A percentile compares a stretch with the other conserved stretches of the same genome.
Evolutionary conservation across 2,329 filamentous ascomycete species (phyloP).

Genomic region (Verticillium alfalfae): DNA sequence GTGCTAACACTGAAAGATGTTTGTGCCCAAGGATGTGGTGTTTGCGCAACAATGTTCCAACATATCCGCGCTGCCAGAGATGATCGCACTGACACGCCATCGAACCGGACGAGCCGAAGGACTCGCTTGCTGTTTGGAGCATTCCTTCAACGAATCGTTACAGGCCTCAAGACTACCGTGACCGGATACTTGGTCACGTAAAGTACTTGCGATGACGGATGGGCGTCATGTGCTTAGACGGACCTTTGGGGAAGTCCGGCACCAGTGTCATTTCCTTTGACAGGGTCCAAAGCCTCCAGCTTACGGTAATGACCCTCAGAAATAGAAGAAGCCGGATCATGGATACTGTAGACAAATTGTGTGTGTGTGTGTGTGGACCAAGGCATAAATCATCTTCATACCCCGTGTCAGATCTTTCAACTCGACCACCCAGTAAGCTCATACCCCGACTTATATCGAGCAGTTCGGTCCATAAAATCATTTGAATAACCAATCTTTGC

Average conservation of each 20-base stretch:
- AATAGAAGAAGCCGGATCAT: too few relatives aligned
- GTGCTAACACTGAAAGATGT: too few relatives aligned
- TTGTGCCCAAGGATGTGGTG: too few relatives aligned
- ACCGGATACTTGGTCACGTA: conserved; percentile 15
- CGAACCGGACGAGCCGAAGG: too few relatives aligned
- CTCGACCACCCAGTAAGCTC: conserved; percentile 16
- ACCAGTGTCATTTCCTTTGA: conserved; percentile 16
- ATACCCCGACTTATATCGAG: conserved; percentile 14
- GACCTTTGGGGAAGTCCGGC: conserved; percentile 11
- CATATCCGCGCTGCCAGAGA: too few relatives aligned
- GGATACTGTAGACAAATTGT: conserved; percentile 1
- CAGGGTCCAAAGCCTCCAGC: conserved; percentile 15
- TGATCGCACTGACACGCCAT: too few relatives aligned
- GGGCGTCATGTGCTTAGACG: too few relatives aligned
- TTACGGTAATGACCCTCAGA: conserved; percentile 9
- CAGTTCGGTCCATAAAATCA: conserved; percentile 15
- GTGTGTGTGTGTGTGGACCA: conserved; percentile 13
- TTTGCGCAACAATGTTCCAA: too few relatives aligned
- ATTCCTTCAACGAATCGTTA: conserved; percentile 10
- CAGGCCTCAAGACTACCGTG: conserved; percentile 14
- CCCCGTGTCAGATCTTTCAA: conserved; percentile 15
- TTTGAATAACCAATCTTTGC: conserved; percentile 16
- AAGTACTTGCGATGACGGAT: conserved; percentile 14
- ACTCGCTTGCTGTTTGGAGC: too few relatives aligned
- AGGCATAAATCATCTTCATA: conserved; percentile 16